Percentiles rank a stretch among this genome's conserved stretches.
These are phyloP conservation scores for Capronia coronata DNA, from an alignment of 2,329 filamentous ascomycete genomes.

Conservation along the genomic window DNA sequence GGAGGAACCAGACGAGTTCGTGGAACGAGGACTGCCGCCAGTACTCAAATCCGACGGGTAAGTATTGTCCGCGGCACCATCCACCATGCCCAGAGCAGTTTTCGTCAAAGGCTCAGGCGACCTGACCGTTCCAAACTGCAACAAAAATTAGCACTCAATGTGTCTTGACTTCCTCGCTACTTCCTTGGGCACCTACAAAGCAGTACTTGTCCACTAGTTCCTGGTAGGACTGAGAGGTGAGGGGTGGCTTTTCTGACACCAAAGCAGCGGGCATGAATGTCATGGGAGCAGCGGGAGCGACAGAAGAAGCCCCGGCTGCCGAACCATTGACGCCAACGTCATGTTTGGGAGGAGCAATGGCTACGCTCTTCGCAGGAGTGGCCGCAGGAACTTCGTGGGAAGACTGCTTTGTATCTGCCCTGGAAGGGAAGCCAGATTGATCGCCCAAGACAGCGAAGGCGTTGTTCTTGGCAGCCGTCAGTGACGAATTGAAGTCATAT, in stretches of 20 bases:
- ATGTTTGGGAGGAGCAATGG: conserved; percentile 16
- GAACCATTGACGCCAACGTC: conserved; percentile 21
- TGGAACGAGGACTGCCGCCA: conserved; percentile 24
- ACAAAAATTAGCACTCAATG: conserved; percentile 30
- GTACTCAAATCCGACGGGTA: conserved; percentile 25
- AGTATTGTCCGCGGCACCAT: conserved; percentile 36
- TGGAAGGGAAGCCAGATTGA: conserved; percentile 26
- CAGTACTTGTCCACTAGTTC: conserved; percentile 98
- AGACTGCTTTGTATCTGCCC: conserved; percentile 27
- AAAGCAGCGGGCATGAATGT: conserved; percentile 48
- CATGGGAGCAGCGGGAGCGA: conserved; percentile 32
- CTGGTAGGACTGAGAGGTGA: conserved; percentile 86
- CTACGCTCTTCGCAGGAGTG: conserved; percentile 16
- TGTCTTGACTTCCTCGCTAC: conserved; percentile 26
- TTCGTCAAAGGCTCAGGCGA: conserved; percentile 30
- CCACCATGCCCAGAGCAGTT: conserved; percentile 30
- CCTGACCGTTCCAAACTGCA: conserved; percentile 48
- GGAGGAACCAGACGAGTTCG: conserved; percentile 29
- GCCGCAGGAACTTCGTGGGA: conserved; percentile 26
- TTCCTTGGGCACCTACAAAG: conserved; percentile 75
- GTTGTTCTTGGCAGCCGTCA: conserved; percentile 70
- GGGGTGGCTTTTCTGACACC: conserved; percentile 57
- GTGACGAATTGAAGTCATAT: conserved; percentile 92
- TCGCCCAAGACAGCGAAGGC: conserved; percentile 28
- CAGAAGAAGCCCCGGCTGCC: conserved; percentile 6